Base-by-base conservation (phyloP, 495 filamentous ascomycete species). In the Aeminium ludgeri region DNA sequence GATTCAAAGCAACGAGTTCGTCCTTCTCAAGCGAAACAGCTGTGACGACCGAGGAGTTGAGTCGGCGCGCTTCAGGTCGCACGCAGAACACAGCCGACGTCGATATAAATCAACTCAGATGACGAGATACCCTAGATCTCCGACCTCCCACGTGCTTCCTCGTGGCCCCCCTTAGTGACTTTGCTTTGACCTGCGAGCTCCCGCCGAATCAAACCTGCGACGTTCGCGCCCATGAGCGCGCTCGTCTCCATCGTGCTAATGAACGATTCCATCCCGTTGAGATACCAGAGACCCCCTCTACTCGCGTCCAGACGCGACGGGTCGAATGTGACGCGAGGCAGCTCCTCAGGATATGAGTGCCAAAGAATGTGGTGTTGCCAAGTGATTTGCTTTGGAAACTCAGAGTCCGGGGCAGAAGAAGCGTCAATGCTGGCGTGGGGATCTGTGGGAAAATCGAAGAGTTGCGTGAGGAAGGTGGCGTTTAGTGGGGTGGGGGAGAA, bases 191-290 rank as follows among this genome's bases (percentile, higher is more conserved):
- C 23, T 25, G 23, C 23, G 3, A 25, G 23, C 8, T 25, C 23
- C 8, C 23, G 23, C 8, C 4, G 8, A 36, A 95, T 69, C 30
- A 96, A 61, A 19, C 68, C 66, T 10, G 89, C 89, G 29, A 96
- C 80, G 61, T 97, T 96, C 69, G 74, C 86, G 0, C 89, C 89
- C 87, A 93, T 93, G 52, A 96, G 57, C 0, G 80, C 77, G 56
- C 80, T 96, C 6, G 91, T 99, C 66, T 99, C 89, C 89, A 99
- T 99, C 0, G 89, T 94, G 11, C 76, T 84, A 44, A 96, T 92
- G 52, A 97, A 95, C 49, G 76, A 78, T 62, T 97, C 89, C 38
- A 96, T 93, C 0, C 81, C 87, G 31, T 80, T 76, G 0, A 89
- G 96, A 55, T 97, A 96, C 70, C 82, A 95, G 10, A 96, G 54